phyloP scores from a whole-genome alignment of 179 eudicot genomes.

The Corrigiola litoralis region DNA sequence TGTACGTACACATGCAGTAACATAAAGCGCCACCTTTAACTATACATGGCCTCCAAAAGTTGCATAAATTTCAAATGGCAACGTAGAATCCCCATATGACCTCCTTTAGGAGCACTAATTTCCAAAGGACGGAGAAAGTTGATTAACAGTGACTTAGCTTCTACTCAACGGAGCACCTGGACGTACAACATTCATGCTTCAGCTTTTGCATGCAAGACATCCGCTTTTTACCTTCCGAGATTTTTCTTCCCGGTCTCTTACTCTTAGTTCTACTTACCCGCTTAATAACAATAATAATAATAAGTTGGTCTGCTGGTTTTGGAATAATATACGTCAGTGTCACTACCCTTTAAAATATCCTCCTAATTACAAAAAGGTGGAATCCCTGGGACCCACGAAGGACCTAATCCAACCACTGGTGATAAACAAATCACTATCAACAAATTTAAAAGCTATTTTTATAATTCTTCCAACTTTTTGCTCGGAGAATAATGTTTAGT shows the following conservation, averaged over 20 bases:
- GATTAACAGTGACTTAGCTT: neutral
- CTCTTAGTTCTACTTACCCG: neutral
- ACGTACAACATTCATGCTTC: neutral
- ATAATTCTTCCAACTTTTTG: constrained; percentile 4
- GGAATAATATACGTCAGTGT: constrained; percentile 21
- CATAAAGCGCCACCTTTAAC: no score
- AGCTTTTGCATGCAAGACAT: constrained; percentile 27
- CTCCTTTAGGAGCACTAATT: no score
- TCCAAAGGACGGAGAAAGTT: neutral
- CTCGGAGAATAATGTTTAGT: neutral
- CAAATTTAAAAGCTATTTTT: neutral
- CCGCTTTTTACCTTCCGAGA: neutral
- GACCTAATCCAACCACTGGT: constrained; percentile 33
- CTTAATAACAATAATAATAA: no score
- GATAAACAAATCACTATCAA: constrained; percentile 18
- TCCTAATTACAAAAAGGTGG: constrained; percentile 24
- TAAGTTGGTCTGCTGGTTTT: constrained; percentile 6
- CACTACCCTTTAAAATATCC: constrained; percentile 18
- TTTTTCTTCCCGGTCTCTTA: neutral
- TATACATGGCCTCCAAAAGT: no score
- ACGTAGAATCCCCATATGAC: no score
- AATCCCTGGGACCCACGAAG: constrained; percentile 22
- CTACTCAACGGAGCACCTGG: constrained; percentile 9
- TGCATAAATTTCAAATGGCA: no score
- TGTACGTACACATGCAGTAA: no score